Base-by-base conservation (phyloP, 2,329 filamentous ascomycete species). In the Chrysosphaeria jannelii region DNA sequence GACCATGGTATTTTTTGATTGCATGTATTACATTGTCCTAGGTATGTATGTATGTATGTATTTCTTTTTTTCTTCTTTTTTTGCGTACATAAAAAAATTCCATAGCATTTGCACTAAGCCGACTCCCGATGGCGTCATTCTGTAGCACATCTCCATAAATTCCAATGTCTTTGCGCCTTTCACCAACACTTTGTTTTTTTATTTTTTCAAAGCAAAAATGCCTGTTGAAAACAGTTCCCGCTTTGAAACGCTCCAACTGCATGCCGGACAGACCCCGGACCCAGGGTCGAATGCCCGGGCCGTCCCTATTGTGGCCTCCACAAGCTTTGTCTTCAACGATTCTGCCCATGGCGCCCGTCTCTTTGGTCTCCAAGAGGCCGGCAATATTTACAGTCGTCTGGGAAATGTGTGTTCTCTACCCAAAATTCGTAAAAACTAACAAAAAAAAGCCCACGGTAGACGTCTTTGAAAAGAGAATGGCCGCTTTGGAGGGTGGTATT, bases 381-480 rank as follows among this genome's bases (percentile, higher is more conserved):
- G 79, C 47, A 93, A 93, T 50, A 89, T 93, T 44, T 97, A 97
- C 57, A 85, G 69, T 43, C 75, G 85, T 32, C 78, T 97, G 37
- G 76, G 74, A 70, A 91, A 93, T 47, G 25, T 30, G 18, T 10
- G 19, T 9, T 7, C 14, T n/a, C 4, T 11, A 15, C 14, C 15
- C 5, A 9, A 15, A 18, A 23, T 6, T n/a, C 8, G 5, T 11
- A 15, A 6, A 13, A n/a, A 18, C 7, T 7, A n/a, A 18, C 7
- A 18, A n/a, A 18, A 18, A 18, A n/a, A 18, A 76, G 68, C 79
- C 81, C 3, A 93, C 81, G 0, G 70, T 81, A 34, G 81, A 88
- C 45, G 81, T 93, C 14, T 81, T 97, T 32, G 85, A 97, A 50
- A 88, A 91, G 53, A 66, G 81, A 29, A 71, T 91, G 23, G 79